Evolutionary conservation across 1,284 basidiomycete species (phyloP), one percentile per base, ranked within the genome.

Genomic region (Meripilus lineatus): DNA sequence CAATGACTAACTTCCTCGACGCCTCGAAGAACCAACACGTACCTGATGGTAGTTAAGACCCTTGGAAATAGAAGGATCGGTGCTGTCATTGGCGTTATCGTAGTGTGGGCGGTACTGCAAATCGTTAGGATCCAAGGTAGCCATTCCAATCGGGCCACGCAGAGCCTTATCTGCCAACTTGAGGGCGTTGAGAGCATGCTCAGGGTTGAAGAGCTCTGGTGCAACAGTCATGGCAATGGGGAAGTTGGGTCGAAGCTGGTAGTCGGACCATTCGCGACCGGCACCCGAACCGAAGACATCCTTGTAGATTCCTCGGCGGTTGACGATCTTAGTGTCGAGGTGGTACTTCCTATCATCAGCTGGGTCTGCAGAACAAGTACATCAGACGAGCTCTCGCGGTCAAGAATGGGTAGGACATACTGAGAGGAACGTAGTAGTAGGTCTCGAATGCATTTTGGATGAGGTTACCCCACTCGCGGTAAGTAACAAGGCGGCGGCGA

Each of bases 291-390:
- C 92, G 55, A 88, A 90, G 4, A 98, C 93, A 58, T 99, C 95
- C 72, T 99, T 99, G 77, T 99, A 99, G 63, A 98, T 95, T 4
- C 95, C 95, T 38, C 95, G 78, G 20, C 92, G 86, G 64, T 93
- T 90, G 52, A 97, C 74, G 25, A 97, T 67, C 23, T 61, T 71
- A 1, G 88, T 53, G 58, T 92, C 74, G 50, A 97, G 64, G 44
- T 75, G 73, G 68, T 92, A 93, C 30, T 81, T 68, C 6, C 58
- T 51, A 59, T 99, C 94, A 20, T 91, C 78, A 8, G 70, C 59
- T 0, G 85, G 72, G 59, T 94, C 89, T 68, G 32, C 20, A 17
- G 11, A 21, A 13, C 20, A 22, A 20, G 35, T 20, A 17, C 5
- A 13, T 21, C 23, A 35, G 26, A 15, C 24, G 17, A 46, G 6